A percentile compares a stretch with the other conserved stretches of the same genome.
These are phyloP conservation scores for Helianthus tuberosus DNA, from an alignment of 129 eudicot species.

Conservation along the genomic window DNA sequence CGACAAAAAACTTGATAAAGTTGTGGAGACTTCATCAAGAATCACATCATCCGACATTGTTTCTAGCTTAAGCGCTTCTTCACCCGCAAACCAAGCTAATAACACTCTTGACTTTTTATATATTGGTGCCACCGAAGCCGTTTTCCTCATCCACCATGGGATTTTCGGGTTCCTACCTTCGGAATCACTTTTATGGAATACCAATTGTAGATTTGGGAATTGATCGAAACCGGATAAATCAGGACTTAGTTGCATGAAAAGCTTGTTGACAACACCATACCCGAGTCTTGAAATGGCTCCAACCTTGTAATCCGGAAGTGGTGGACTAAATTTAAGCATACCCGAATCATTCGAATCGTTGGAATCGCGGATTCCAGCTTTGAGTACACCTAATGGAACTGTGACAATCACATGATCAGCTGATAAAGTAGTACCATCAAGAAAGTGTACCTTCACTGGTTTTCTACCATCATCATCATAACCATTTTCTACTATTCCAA, in stretches of 20 bases:
- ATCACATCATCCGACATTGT: slow-evolving; percentile 60
- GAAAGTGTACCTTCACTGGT: slow-evolving; percentile 76
- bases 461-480: slow-evolving; percentile 28
- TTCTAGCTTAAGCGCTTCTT: slow-evolving; percentile 82
- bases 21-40: slow-evolving; percentile 56
- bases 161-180: slow-evolving; percentile 50
- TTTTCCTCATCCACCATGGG: slow-evolving; percentile 85
- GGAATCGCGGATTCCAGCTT: slow-evolving; percentile 49
- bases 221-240: slow-evolving; percentile 13
- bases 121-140: slow-evolving; percentile 73
- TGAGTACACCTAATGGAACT: slow-evolving; percentile 89
- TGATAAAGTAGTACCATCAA: slow-evolving; percentile 63
- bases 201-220: slow-evolving; percentile 74
- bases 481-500: slow-evolving; percentile 33
- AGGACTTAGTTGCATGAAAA: slow-evolving; percentile 59
- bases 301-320: slow-evolving; percentile 64
- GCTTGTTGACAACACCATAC: slow-evolving; percentile 91
- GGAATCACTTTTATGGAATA: slow-evolving; percentile 62
- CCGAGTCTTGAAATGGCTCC: slow-evolving; percentile 78
- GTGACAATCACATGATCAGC: slow-evolving; percentile 93
- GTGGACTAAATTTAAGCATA: slow-evolving; percentile 59
- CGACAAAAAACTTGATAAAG: slow-evolving; percentile 55
- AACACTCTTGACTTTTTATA: slow-evolving; percentile 64
- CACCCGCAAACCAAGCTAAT: slow-evolving; percentile 87
- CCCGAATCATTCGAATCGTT: slow-evolving; percentile 36